Evolutionary conservation across 352 stramenopile species (phyloP).

Genomic region (Pythium folliculosum): DNA sequence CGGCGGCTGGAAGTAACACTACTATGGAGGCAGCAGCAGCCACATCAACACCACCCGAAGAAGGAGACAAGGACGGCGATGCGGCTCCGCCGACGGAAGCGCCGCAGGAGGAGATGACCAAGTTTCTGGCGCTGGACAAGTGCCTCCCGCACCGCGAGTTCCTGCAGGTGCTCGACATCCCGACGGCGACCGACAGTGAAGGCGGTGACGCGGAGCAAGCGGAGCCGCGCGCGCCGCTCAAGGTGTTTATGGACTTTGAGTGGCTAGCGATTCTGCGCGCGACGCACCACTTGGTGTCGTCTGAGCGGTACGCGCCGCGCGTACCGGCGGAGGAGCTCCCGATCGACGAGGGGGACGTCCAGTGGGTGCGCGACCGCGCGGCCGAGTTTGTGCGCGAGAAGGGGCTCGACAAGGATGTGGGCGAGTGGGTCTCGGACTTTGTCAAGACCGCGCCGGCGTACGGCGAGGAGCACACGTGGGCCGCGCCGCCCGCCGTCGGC

Average conservation of each 20-base stretch:
- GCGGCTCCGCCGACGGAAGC: neutral
- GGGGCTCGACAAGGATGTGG: slow-evolving; percentile 43
- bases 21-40: neutral
- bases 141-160: slow-evolving; percentile 95
- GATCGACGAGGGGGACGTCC: slow-evolving; percentile 79
- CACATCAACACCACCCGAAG: neutral
- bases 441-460: slow-evolving; percentile 71
- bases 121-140: slow-evolving; percentile 99
- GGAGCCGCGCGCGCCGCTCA: slow-evolving; percentile 29
- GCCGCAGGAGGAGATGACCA: slow-evolving; percentile 52
- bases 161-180: slow-evolving; percentile 93
- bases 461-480: slow-evolving; percentile 40
- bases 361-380: slow-evolving; percentile 62
- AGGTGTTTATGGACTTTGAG: slow-evolving; percentile 93
- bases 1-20: neutral
- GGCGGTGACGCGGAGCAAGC: neutral
- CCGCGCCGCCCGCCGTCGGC: slow-evolving; percentile 40
- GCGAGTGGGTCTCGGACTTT: slow-evolving; percentile 82
- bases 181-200: slow-evolving; percentile 3
- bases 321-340: slow-evolving; percentile 75
- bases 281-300: slow-evolving; percentile 89
- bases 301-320: slow-evolving; percentile 56
- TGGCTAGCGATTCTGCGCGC: slow-evolving; percentile 94
- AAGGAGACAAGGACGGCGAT: neutral
- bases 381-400: slow-evolving; percentile 58